Conservation (phyloP, 257 asterid genomes). For the Penstemon barbatus region DNA sequence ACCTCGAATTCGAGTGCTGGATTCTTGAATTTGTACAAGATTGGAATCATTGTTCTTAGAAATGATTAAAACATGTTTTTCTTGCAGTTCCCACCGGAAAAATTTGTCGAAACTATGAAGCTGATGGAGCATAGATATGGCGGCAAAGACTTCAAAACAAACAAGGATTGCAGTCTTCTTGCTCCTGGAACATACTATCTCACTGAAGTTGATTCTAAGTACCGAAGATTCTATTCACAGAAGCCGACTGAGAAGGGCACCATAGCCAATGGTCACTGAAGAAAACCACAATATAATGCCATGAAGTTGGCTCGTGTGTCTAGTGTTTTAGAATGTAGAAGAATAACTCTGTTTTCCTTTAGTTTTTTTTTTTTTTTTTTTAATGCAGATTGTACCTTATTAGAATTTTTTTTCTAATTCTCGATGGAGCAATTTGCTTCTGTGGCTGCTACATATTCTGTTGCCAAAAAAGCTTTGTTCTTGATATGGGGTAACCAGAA, state of each 20-base stretch:
- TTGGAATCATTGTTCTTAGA: background rate
- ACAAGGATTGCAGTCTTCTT: slow-evolving; percentile 81
- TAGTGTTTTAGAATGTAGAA: slow-evolving; percentile 35
- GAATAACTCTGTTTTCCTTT: slow-evolving; percentile 36
- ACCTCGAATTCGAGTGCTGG: background rate
- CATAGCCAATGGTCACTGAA: slow-evolving; percentile 74
- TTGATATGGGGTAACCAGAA: too few relatives aligned
- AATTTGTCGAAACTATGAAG: slow-evolving; percentile 79
- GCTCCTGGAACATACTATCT: slow-evolving; percentile 85
- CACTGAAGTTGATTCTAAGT: slow-evolving; percentile 89
- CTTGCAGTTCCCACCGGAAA: slow-evolving; percentile 76
- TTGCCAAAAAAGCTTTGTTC: too few relatives aligned
- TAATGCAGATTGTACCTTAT: too few relatives aligned
- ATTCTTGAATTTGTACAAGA: background rate
- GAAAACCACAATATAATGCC: slow-evolving; percentile 25
- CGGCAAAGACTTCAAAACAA: slow-evolving; percentile 74
- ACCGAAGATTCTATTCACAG: slow-evolving; percentile 79
- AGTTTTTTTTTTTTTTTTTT: too few relatives aligned
- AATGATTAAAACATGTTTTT: slow-evolving; percentile 1
- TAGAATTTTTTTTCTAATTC: too few relatives aligned
- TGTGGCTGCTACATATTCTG: too few relatives aligned
- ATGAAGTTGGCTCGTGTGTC: slow-evolving; percentile 27
- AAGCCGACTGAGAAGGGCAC: slow-evolving; percentile 59
- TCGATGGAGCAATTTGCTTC: too few relatives aligned
- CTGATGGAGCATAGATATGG: slow-evolving; percentile 98